Evolutionary conservation across 768 basidiomycete species (phyloP).

Genomic region (Fistulinella prunicolor): DNA sequence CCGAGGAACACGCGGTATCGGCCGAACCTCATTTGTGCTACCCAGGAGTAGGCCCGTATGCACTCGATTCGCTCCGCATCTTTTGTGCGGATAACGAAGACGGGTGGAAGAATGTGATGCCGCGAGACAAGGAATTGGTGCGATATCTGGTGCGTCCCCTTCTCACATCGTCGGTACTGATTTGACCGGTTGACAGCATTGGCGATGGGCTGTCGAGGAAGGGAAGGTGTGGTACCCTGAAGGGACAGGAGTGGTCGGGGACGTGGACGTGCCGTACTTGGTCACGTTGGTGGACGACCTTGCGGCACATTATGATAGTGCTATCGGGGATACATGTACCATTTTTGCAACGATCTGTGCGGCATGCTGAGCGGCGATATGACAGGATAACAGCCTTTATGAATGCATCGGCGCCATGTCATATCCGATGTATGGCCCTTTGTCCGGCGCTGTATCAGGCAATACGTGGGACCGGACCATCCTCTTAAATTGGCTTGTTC

Average conservation of each 20-base stretch:
- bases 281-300: conserved; percentile 41
- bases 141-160: conserved; percentile 56
- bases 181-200: conserved; percentile 43
- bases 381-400: no score
- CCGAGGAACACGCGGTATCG: conserved; percentile 21
- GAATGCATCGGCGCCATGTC: no score
- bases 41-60: conserved; percentile 67
- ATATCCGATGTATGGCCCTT: no score
- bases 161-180: background rate
- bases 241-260: conserved; percentile 38
- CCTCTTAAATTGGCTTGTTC: no score
- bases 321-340: conserved; percentile 27
- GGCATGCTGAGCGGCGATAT: background rate
- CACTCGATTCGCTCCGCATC: conserved; percentile 73
- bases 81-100: conserved; percentile 44
- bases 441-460: no score
- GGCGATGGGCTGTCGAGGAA: conserved; percentile 68
- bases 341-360: conserved; percentile 25
- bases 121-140: conserved; percentile 66
- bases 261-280: conserved; percentile 38
- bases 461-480: no score
- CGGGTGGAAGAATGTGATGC: conserved; percentile 63
- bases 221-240: conserved; percentile 48
- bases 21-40: conserved; percentile 53
- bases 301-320: conserved; percentile 22